A percentile compares a stretch with the other conserved stretches of the same genome.
phyloP scores from a whole-genome alignment of 1,284 basidiomycete genomes.

The Hymenochaete sp. region DNA sequence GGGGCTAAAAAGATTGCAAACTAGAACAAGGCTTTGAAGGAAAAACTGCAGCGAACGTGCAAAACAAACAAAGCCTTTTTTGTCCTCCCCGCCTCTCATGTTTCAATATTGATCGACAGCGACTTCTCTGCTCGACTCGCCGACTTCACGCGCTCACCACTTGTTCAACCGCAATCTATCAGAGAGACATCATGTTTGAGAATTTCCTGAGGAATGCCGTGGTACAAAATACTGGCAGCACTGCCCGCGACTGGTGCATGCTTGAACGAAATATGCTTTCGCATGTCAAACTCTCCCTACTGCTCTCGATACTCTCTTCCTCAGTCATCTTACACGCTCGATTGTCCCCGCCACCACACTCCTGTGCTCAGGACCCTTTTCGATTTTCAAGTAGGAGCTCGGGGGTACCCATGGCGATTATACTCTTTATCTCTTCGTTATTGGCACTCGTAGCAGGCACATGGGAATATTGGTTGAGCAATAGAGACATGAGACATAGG shows the following conservation, averaged over 20 bases:
- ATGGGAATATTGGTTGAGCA: constrained; percentile 57
- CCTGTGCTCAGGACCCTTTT: too few species aligned
- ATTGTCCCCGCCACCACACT: constrained; percentile 35
- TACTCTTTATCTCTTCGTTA: constrained; percentile 37
- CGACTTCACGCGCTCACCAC: too few species aligned
- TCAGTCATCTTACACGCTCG: constrained; percentile 54
- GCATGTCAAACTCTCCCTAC: constrained; percentile 53
- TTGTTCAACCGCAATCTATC: neutral
- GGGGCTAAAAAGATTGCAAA: too few species aligned
- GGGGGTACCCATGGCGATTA: constrained; percentile 25
- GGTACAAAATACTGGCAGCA: constrained; percentile 34
- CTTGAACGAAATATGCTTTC: constrained; percentile 64
- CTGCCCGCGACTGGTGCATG: constrained; percentile 65
- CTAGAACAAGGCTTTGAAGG: too few species aligned
- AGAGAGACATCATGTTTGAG: neutral
- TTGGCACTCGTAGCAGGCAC: constrained; percentile 45
- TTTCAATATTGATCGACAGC: too few species aligned
- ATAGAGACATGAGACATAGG: constrained; percentile 43
- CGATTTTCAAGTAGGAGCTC: too few species aligned
- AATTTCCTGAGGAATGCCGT: too few species aligned
- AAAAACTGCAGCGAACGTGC: too few species aligned
- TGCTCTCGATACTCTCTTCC: constrained; percentile 54
- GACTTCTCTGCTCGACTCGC: too few species aligned
- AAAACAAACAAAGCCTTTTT: too few species aligned
- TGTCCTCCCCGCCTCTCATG: too few species aligned